Percentiles rank a stretch among this genome's conserved stretches.
Conservation (phyloP, 768 basidiomycete genomes). For the Kwoniella pini region DNA sequence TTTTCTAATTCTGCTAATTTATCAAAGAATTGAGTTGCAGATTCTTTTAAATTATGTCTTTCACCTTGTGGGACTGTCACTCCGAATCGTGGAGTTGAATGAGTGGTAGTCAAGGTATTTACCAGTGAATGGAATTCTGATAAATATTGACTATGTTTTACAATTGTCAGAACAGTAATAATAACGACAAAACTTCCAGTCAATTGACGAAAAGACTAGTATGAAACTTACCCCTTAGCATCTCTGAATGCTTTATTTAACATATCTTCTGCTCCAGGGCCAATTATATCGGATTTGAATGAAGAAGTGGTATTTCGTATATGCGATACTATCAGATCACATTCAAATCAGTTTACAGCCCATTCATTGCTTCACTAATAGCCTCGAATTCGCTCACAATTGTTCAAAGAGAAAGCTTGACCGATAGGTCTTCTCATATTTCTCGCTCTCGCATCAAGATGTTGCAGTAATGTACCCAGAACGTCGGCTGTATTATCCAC, state of each 20-base stretch:
- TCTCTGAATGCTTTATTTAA: slow-evolving; percentile 50
- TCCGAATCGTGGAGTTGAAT: slow-evolving; percentile 35
- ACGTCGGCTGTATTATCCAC: slow-evolving; percentile 45
- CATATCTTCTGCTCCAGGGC: slow-evolving; percentile 49
- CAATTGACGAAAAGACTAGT: neutral
- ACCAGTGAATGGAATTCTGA: slow-evolving; percentile 36
- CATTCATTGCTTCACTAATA: neutral
- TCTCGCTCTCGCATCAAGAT: slow-evolving; percentile 35
- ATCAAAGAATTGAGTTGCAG: slow-evolving; percentile 45
- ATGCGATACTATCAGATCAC: slow-evolving; percentile 45
- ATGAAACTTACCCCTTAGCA: slow-evolving; percentile 37
- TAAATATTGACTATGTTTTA: slow-evolving; percentile 35
- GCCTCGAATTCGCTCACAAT: slow-evolving; percentile 33
- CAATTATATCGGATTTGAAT: slow-evolving; percentile 46
- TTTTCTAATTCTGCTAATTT: slow-evolving; percentile 43
- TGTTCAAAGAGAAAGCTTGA: slow-evolving; percentile 50
- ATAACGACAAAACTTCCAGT: neutral
- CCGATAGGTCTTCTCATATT: slow-evolving; percentile 39
- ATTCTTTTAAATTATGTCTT: slow-evolving; percentile 46
- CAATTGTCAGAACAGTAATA: neutral
- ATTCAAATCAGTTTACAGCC: neutral
- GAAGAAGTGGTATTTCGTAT: slow-evolving; percentile 49
- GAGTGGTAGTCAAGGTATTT: slow-evolving; percentile 21
- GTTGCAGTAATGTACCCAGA: slow-evolving; percentile 40
- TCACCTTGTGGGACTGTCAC: slow-evolving; percentile 32